Conservation (phyloP, 306 rosid genomes). For the Datisca glomerata region DNA sequence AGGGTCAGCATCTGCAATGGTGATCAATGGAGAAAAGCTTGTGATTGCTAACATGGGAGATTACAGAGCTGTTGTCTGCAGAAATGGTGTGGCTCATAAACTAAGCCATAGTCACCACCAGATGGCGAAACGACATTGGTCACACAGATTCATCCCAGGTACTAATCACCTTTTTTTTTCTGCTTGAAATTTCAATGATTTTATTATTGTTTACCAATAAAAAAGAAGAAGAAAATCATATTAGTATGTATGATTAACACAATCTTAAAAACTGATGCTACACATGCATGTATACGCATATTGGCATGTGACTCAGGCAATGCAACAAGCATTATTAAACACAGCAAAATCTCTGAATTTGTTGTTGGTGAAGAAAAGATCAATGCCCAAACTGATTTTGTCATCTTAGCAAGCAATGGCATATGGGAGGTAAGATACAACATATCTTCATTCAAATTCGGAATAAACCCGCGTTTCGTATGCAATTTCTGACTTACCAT, state of each 20-base stretch:
- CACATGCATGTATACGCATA: conserved; percentile 4
- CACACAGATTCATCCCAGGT: conserved; percentile 44
- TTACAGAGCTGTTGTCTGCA: conserved; percentile 62
- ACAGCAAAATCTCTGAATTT: conserved; percentile 35
- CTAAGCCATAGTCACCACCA: conserved; percentile 18
- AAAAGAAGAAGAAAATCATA: neutral
- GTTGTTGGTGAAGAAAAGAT: conserved; percentile 37
- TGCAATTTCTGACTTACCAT: too few species aligned
- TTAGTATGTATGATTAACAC: neutral
- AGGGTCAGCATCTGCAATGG: conserved; percentile 52
- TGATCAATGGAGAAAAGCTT: conserved; percentile 60
- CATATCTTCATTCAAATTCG: too few species aligned
- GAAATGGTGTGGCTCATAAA: conserved; percentile 60
- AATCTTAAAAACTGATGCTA: neutral
- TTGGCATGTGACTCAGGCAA: conserved; percentile 16
- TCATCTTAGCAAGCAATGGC: conserved; percentile 68
- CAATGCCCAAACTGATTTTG: conserved; percentile 45
- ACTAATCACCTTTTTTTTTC: neutral
- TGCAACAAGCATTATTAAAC: conserved; percentile 10
- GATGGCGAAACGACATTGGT: conserved; percentile 34
- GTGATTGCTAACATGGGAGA: conserved; percentile 62
- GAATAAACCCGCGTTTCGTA: too few species aligned
- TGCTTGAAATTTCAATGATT: neutral
- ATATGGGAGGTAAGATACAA: conserved; percentile 88
- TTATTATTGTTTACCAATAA: neutral